Evolutionary conservation across 176 grass and related monocot genomes (phyloP).

Genomic region (Canna indica): DNA sequence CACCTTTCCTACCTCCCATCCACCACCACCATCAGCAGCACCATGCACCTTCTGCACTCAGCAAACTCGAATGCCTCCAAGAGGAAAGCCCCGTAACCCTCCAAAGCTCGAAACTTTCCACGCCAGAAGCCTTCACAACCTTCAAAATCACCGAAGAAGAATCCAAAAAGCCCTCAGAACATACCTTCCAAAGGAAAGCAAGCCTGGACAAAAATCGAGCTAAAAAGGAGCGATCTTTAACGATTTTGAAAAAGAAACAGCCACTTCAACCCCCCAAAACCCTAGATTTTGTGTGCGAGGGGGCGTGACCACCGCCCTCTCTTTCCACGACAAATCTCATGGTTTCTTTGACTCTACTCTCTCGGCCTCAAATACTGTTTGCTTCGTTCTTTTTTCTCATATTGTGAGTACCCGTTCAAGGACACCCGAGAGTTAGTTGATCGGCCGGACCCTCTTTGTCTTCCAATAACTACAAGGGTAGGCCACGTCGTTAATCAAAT

Average conservation of each 20-base stretch:
- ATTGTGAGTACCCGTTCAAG: no score
- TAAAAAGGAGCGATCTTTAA: background rate
- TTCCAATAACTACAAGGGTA: no score
- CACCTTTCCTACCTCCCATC: background rate
- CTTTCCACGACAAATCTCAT: background rate
- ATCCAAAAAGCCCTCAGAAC: background rate
- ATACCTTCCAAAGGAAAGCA: background rate
- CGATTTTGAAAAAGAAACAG: background rate
- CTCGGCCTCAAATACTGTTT: background rate
- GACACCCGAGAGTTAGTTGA: no score
- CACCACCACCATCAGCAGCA: background rate
- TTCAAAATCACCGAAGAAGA: background rate
- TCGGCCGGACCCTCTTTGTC: no score
- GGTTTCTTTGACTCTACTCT: background rate
- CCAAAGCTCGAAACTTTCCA: background rate
- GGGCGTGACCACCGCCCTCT: background rate
- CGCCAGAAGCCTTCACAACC: background rate
- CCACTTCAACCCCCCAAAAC: background rate
- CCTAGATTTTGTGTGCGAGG: background rate
- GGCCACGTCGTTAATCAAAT: no score
- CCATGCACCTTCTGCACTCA: background rate
- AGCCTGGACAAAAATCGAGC: background rate
- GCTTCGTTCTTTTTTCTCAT: background rate
- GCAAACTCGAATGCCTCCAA: background rate
- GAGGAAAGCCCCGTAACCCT: background rate